Conservation (phyloP, 2,329 filamentous ascomycete genomes). For the Calonectria multiphialidica region DNA sequence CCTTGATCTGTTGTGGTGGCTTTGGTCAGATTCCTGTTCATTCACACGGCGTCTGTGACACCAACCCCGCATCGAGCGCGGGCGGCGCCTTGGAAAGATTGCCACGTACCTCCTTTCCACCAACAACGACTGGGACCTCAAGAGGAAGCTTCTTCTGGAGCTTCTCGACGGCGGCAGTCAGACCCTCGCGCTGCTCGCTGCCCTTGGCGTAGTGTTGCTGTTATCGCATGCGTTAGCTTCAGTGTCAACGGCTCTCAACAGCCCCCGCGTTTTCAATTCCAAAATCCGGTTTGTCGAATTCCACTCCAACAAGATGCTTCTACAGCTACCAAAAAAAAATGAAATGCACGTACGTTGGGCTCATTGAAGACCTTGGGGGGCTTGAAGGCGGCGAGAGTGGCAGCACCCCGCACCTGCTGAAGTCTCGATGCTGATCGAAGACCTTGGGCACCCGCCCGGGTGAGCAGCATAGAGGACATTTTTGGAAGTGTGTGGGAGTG, state of each 20-base stretch:
- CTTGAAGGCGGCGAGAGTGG: conserved; percentile 86
- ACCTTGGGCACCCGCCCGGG: conserved; percentile 47
- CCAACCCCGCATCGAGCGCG: neutral
- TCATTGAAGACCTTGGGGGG: conserved; percentile 90
- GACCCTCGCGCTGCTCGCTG: conserved; percentile 80
- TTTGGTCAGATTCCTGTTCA: conserved; percentile 1
- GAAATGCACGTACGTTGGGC: conserved; percentile 80
- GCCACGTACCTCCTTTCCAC: conserved; percentile 77
- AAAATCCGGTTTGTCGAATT: neutral
- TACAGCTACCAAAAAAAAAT: neutral
- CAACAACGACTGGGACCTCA: conserved; percentile 85
- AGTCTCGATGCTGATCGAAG: conserved; percentile 45
- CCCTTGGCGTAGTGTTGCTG: conserved; percentile 92
- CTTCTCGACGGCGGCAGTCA: conserved; percentile 79
- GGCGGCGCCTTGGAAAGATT: neutral
- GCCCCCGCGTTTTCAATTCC: neutral
- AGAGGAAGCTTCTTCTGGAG: conserved; percentile 78
- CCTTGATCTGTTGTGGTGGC: conserved; percentile 68
- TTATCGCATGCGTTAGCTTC: conserved; percentile 15
- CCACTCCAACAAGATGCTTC: neutral
- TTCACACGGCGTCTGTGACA: neutral
- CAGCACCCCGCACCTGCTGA: conserved; percentile 49
- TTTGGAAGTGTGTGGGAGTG: conserved; percentile 1
- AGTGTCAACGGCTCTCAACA: neutral
- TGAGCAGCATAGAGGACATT: conserved; percentile 52